phyloP scores from a whole-genome alignment of 768 basidiomycete species.

The Imleria badia region DNA sequence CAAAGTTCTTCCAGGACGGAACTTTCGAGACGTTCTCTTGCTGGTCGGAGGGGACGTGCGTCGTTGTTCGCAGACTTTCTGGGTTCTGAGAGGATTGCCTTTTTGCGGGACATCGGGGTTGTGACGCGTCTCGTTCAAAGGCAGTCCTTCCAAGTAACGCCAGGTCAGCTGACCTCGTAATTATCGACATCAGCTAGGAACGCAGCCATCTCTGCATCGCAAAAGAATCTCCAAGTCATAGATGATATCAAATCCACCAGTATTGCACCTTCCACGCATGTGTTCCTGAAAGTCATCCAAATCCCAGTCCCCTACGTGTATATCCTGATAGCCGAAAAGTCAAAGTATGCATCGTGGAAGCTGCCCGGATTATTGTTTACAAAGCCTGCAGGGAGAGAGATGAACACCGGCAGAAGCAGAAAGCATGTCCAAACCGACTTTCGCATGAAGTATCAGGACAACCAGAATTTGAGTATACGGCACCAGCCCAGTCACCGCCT shows the following conservation, averaged over 20 bases:
- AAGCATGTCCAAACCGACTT: conserved; percentile 37
- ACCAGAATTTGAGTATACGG: conserved; percentile 43
- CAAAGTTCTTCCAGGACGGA: conserved; percentile 26
- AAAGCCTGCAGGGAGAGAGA: conserved; percentile 35
- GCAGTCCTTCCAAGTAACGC: too few species aligned
- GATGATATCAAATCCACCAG: conserved; percentile 8
- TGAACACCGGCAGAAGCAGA: neutral
- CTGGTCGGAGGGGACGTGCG: conserved; percentile 1
- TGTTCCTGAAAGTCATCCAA: neutral
- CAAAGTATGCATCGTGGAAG: conserved; percentile 70
- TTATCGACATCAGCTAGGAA: neutral
- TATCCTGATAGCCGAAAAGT: conserved; percentile 59
- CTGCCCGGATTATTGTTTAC: conserved; percentile 51
- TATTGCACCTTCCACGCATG: conserved; percentile 1
- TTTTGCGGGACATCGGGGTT: conserved; percentile 14
- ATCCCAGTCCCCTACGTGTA: conserved; percentile 35
- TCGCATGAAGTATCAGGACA: conserved; percentile 51
- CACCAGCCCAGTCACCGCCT: conserved; percentile 64
- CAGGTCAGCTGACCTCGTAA: conserved; percentile 12
- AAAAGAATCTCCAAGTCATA: conserved; percentile 1
- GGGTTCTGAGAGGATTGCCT: neutral
- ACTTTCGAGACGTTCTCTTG: conserved; percentile 11
- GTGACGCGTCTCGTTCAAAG: neutral
- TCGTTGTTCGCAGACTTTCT: neutral
- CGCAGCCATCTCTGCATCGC: neutral